Base-by-base conservation (phyloP, 495 filamentous ascomycete species). In the Neurospora pannonica region DNA sequence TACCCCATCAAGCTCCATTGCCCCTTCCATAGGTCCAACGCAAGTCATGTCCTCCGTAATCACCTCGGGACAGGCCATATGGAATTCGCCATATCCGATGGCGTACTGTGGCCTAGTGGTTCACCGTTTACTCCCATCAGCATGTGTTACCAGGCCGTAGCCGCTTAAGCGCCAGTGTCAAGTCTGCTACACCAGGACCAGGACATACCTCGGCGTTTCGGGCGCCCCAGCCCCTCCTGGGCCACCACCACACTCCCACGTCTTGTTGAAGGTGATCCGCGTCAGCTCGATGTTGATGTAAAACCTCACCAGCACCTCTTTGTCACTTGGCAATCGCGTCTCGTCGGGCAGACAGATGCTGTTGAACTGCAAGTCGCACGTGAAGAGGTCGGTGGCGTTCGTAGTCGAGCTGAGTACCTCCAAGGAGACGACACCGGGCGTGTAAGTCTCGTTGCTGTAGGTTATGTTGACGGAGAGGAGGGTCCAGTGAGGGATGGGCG, bases 391-490 rank as follows among this genome's bases (percentile, higher is more conserved):
- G 38, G 38, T 34, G 6, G 2, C 13, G 70, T 38, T 54, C 9
- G 74, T 76, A n/a, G 3, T 28, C 21, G 74, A 73, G 40, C 67
- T 71, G 5, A 21, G 31, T 15, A 76, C 38, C 15, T 71, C 34
- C 67, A 71, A 10, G 0, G 43, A 15, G 13, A 72, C 42, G 7
- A 40, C 36, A 5, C 72, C 70, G 0, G 74, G 74, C 5, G 48
- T 73, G 40, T 73, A 70, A 0, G 74, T 74, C 19, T 74, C 72
- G 38, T 71, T 39, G 69, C 74, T 71, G 37, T 74, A 76, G 13
- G 46, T 71, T 36, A 74, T 28, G 24, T 54, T 48, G 43, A 71
- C 19, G 7, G 43, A 60, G 19, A 43, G 10, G 8, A 76, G 21
- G 5, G 46, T 67, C 72, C 74, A 76, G 38, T 48, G 28, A 5